These are phyloP conservation scores for Cyclotella atomus DNA, from an alignment of 108 stramenopile species.

Conservation along the genomic window DNA sequence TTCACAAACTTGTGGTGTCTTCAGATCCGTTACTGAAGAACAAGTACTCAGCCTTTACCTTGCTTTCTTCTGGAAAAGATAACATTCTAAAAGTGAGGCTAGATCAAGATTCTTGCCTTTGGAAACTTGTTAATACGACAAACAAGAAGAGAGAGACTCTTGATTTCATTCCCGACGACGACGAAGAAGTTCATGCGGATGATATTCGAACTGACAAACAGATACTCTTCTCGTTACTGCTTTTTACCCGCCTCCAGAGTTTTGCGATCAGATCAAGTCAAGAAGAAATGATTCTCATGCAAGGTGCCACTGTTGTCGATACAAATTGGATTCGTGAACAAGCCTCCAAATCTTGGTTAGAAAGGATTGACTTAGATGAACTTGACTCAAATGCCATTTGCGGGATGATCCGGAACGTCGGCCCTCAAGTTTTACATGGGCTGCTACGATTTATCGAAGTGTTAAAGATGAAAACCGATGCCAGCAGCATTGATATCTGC, in stretches of 20 bases:
- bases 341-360: neutral
- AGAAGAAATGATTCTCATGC: neutral
- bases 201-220: neutral
- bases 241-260: neutral
- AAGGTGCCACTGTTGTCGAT: conserved; percentile 5
- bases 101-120: neutral
- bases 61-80: neutral
- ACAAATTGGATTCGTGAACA: neutral
- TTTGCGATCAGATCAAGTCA: neutral
- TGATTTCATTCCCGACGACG: conserved; percentile 7
- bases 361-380: neutral
- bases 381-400: neutral
- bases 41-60: neutral
- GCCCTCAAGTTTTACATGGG: neutral
- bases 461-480: neutral
- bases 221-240: neutral
- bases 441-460: neutral
- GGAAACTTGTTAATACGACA: neutral
- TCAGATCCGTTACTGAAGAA: conserved; percentile 6
- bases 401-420: conserved; percentile 4
- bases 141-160: neutral
- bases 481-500: neutral
- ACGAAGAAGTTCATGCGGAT: neutral
- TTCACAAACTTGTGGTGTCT: neutral
- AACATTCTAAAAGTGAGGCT: neutral